Evolutionary conservation across 306 rosid species (phyloP).

Genomic region (Luffa acutangula): DNA sequence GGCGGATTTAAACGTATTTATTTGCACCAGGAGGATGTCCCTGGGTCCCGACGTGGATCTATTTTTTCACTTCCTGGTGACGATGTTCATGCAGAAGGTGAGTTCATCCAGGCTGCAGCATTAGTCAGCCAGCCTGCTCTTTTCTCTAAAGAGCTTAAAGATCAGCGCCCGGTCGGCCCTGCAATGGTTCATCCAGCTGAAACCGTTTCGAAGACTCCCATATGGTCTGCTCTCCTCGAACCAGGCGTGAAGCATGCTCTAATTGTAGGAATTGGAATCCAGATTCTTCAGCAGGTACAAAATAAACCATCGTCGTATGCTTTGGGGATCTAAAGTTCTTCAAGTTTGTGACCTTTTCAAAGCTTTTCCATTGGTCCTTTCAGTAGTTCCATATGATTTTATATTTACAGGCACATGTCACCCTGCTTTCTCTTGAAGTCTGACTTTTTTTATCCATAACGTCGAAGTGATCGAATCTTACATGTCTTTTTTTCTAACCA

Average conservation of each 20-base stretch:
- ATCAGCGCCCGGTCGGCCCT: slow-evolving; percentile 53
- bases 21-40: slow-evolving; percentile 63
- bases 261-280: slow-evolving; percentile 69
- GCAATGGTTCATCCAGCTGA: slow-evolving; percentile 82
- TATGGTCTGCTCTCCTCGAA: slow-evolving; percentile 62
- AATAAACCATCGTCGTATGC: neutral
- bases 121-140: slow-evolving; percentile 92
- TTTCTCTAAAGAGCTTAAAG: slow-evolving; percentile 51
- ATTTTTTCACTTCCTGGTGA: slow-evolving; percentile 58
- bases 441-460: neutral
- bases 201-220: slow-evolving; percentile 47
- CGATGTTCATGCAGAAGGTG: slow-evolving; percentile 46
- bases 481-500: neutral
- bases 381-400: neutral
- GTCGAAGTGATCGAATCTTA: neutral
- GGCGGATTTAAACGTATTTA: slow-evolving; percentile 78
- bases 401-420: neutral
- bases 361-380: neutral
- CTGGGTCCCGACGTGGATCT: slow-evolving; percentile 69
- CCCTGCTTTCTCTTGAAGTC: neutral
- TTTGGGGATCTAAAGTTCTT: neutral
- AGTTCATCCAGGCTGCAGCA: slow-evolving; percentile 78
- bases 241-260: slow-evolving; percentile 78
- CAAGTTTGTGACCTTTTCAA: neutral
- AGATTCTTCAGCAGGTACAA: slow-evolving; percentile 75